Evolutionary conservation across 768 basidiomycete species (phyloP).

Genomic region (Suillus alpinus): DNA sequence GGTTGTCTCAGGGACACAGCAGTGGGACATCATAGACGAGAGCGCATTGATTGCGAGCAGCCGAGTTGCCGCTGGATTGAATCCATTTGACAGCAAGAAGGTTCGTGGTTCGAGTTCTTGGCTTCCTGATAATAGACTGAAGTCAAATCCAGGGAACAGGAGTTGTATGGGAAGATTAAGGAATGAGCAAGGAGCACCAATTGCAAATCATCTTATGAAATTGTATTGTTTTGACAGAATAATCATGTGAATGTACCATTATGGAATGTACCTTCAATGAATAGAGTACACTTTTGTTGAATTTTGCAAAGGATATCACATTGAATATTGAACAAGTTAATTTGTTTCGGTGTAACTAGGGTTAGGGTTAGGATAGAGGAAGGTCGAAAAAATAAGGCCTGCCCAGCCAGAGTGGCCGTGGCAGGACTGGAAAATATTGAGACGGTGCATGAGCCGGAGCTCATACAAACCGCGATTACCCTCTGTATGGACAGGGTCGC

Average conservation of each 20-base stretch:
- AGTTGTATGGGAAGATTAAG: conserved; percentile 23
- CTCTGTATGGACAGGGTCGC: conserved; percentile 69
- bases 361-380: conserved; percentile 45
- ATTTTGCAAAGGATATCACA: no score
- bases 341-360: background rate
- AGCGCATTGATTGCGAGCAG: conserved; percentile 76
- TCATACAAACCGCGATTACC: conserved; percentile 57
- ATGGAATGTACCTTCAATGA: background rate
- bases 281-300: no score
- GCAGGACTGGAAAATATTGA: conserved; percentile 71
- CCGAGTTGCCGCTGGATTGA: conserved; percentile 70
- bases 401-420: conserved; percentile 62
- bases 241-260: no score
- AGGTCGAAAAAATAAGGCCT: conserved; percentile 43
- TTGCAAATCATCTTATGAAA: background rate
- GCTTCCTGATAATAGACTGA: background rate
- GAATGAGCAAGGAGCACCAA: no score
- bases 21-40: conserved; percentile 74
- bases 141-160: conserved; percentile 13
- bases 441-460: conserved; percentile 72
- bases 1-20: conserved; percentile 42
- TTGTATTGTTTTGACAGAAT: background rate
- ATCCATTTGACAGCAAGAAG: conserved; percentile 37
- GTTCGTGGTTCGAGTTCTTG: conserved; percentile 17
- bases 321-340: no score